phyloP scores from a whole-genome alignment of 805 yeast genomes.

The Teunomyces aglyptinius region DNA sequence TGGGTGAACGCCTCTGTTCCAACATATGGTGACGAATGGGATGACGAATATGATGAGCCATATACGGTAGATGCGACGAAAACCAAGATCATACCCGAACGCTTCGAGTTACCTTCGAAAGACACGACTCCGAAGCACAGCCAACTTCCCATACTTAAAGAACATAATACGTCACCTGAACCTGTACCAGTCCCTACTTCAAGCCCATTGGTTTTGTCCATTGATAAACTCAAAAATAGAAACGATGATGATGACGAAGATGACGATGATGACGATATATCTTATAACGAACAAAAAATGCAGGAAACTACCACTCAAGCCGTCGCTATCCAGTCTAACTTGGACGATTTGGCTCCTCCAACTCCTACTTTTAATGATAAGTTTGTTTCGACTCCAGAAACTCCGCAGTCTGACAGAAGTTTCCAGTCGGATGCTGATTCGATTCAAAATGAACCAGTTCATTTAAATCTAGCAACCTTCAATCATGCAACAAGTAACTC shows the following conservation, averaged over 20 bases:
- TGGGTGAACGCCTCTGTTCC: constrained; percentile 46
- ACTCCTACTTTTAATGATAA: constrained; percentile 24
- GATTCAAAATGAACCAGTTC: constrained; percentile 36
- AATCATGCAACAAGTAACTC: neutral
- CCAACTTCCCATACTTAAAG: neutral
- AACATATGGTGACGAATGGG: constrained; percentile 44
- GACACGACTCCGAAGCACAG: no score
- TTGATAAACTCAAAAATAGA: constrained; percentile 23
- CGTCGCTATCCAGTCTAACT: neutral
- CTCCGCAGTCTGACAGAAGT: constrained; percentile 37
- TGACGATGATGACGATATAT: constrained; percentile 7
- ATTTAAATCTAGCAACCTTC: constrained; percentile 20
- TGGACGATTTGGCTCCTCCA: constrained; percentile 20
- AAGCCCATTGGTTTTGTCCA: constrained; percentile 31
- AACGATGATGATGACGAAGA: constrained; percentile 14
- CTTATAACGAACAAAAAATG: constrained; percentile 2
- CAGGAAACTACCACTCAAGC: constrained; percentile 2
- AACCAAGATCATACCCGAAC: constrained; percentile 5
- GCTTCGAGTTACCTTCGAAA: constrained; percentile 8
- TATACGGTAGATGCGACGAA: constrained; percentile 1
- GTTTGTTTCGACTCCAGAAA: constrained; percentile 20
- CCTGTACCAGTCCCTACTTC: constrained; percentile 2
- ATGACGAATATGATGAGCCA: constrained; percentile 24
- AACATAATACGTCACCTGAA: neutral
- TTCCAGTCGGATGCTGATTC: constrained; percentile 40